Percentiles rank a stretch among this genome's conserved stretches.
These are phyloP conservation scores for Globisporangium radiosum DNA, from an alignment of 352 stramenopile genomes.

Conservation along the genomic window DNA sequence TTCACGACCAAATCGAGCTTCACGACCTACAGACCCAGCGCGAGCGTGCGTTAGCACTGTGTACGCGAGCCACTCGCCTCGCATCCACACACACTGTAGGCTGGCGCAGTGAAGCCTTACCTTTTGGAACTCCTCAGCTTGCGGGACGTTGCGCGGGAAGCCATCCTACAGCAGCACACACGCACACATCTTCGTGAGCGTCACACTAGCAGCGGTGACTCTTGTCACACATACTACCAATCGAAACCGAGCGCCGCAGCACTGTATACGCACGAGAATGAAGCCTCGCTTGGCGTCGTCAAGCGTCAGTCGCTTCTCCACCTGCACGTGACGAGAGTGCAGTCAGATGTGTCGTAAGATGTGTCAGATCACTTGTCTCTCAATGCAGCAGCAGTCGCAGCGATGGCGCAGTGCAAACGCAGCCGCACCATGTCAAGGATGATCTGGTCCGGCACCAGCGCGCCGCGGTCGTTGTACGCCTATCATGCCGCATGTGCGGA, in stretches of 20 bases:
- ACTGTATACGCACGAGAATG: conserved; percentile 44
- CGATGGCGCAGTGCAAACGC: neutral
- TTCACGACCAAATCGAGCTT: conserved; percentile 83
- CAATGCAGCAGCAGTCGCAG: neutral
- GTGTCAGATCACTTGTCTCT: too few species aligned
- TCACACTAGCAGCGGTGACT: too few species aligned
- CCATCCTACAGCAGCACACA: conserved; percentile 38
- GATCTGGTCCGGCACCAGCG: conserved; percentile 84
- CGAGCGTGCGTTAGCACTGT: too few species aligned
- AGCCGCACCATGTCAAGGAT: conserved; percentile 79
- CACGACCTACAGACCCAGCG: too few species aligned
- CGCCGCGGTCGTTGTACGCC: conserved; percentile 78
- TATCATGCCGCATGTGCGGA: conserved; percentile 4
- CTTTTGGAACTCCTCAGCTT: conserved; percentile 81
- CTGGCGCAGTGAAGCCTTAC: conserved; percentile 17
- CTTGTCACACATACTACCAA: too few species aligned
- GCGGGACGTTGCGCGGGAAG: conserved; percentile 85
- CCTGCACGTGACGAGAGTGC: conserved; percentile 14
- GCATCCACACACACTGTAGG: too few species aligned
- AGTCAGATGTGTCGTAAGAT: neutral
- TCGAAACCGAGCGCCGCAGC: neutral
- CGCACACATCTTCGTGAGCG: neutral
- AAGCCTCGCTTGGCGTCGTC: conserved; percentile 74
- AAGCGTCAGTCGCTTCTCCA: conserved; percentile 64
- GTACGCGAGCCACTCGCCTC: too few species aligned